Conservation (phyloP, 768 basidiomycete genomes). For the Dioszegia aurantiaca region DNA sequence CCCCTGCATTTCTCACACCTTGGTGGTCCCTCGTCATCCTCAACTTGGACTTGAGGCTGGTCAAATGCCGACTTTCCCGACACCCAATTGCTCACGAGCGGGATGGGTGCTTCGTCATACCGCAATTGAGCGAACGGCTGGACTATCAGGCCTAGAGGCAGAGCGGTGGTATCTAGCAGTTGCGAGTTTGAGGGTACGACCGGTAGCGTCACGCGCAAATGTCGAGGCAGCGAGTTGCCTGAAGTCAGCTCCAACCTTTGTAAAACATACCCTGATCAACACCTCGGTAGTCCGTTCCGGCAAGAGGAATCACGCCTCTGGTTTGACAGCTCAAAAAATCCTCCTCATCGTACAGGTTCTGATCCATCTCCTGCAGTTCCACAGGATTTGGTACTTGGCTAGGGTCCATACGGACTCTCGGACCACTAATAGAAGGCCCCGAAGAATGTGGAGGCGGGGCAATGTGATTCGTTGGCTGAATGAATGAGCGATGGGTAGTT, state of each 20-base stretch:
- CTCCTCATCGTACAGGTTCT: slow-evolving; percentile 70
- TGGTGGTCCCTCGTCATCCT: slow-evolving; percentile 69
- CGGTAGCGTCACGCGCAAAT: slow-evolving; percentile 84
- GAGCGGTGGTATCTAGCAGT: slow-evolving; percentile 72
- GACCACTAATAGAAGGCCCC: slow-evolving; percentile 63
- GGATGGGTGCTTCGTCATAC: slow-evolving; percentile 69
- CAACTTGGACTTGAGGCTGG: slow-evolving; percentile 18
- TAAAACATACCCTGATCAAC: slow-evolving; percentile 73
- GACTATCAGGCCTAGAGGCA: slow-evolving; percentile 79
- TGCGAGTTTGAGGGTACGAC: slow-evolving; percentile 76
- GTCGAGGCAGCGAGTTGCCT: slow-evolving; percentile 90
- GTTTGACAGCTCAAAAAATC: slow-evolving; percentile 65
- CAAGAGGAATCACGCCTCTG: slow-evolving; percentile 66
- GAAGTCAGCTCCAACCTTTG: slow-evolving; percentile 3
- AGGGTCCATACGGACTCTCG: slow-evolving; percentile 66
- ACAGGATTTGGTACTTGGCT: slow-evolving; percentile 89
- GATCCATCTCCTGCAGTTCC: slow-evolving; percentile 72
- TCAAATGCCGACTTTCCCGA: slow-evolving; percentile 39
- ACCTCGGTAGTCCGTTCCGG: slow-evolving; percentile 82
- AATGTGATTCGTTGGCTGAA: slow-evolving; percentile 54
- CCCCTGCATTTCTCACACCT: slow-evolving; percentile 80
- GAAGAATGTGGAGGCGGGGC: slow-evolving; percentile 69
- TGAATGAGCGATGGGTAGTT: slow-evolving; percentile 19
- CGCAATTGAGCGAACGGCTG: slow-evolving; percentile 83
- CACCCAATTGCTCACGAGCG: slow-evolving; percentile 63